Evolutionary conservation across 2,329 filamentous ascomycete species (phyloP).

Genomic region (Talaromyces sp.): DNA sequence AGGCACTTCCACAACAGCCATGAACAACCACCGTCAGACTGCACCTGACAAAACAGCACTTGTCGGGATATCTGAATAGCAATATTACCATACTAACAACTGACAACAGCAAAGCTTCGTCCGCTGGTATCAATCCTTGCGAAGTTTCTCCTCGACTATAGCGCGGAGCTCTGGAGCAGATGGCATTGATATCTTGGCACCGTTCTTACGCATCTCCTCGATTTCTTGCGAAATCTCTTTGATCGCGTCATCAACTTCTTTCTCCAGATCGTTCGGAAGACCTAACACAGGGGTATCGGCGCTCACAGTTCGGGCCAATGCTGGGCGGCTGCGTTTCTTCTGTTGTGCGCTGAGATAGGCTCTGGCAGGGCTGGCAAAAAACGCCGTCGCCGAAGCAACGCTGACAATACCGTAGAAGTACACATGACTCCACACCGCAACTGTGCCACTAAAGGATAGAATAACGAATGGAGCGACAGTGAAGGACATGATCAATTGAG

Average conservation of each 20-base stretch:
- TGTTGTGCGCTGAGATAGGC: conserved; percentile 54
- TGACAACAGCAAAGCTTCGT: neutral
- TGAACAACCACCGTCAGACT: neutral
- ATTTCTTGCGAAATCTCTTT: conserved; percentile 71
- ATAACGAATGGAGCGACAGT: conserved; percentile 80
- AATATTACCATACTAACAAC: neutral
- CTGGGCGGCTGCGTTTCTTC: conserved; percentile 52
- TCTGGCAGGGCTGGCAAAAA: conserved; percentile 80
- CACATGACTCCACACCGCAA: conserved; percentile 76
- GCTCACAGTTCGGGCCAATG: conserved; percentile 20
- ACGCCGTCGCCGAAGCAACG: conserved; percentile 61
- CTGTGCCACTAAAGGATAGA: conserved; percentile 66
- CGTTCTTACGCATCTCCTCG: conserved; percentile 54
- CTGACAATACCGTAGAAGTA: conserved; percentile 82
- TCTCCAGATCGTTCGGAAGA: conserved; percentile 70
- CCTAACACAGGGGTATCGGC: conserved; percentile 65
- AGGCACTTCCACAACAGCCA: neutral
- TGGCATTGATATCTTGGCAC: conserved; percentile 44
- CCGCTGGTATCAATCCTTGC: neutral
- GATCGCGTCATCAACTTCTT: conserved; percentile 74
- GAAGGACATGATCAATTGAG: conserved; percentile 81
- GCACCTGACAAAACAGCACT: neutral
- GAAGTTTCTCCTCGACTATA: conserved; percentile 46
- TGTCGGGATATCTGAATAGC: conserved; percentile 4
- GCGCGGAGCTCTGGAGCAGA: conserved; percentile 50